Evolutionary conservation across 768 basidiomycete genomes (phyloP), one percentile per base, ranked within the genome.

Genomic region (Lentinula sp.): DNA sequence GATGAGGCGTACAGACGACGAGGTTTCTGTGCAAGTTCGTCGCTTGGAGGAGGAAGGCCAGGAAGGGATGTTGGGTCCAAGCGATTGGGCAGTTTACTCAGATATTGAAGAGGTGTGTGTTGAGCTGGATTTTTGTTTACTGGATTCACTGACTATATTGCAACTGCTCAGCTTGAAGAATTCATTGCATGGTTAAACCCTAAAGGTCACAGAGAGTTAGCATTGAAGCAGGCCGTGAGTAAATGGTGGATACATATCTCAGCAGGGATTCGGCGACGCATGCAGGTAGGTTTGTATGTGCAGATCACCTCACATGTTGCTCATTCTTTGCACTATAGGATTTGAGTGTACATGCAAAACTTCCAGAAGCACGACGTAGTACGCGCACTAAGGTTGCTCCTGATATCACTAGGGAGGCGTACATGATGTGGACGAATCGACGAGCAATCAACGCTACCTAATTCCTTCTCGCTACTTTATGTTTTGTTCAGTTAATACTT

Each of bases 61-160:
- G 62, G 86, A 88, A 23, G 87, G 87, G 8, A 79, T 88, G 68
- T 76, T 98, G 46, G 80, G 75, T 16, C 73, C 86, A 34, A 86
- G 86, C 59, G 90, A 96, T 66, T 99, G 96, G 96, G 95, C 85
- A n/a, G 87, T 85, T 18, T 96, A 91, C 73, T 86, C 89, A 54
- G 88, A 91, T 62, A 71, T 88, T 23, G 93, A 97, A 68, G 88
- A 95, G 87, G 95, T 95, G 65, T 61, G 84, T 72, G 32, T 49
- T 39, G 9, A 34, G 59, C 35, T 43, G 37, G 53, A 34, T 37
- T 40, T 34, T 56, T 39, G 11, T 13, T 59, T 48, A 34, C 54
- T 51, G 35, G 60, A 61, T 58, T 60, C 63, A 66, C 31, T 63
- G 23, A 63, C 57, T 37, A 48, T 63, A 59, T 50, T 18, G 4